Base-by-base conservation (phyloP, 1,284 basidiomycete species). In the Boletus semigastroideus region DNA sequence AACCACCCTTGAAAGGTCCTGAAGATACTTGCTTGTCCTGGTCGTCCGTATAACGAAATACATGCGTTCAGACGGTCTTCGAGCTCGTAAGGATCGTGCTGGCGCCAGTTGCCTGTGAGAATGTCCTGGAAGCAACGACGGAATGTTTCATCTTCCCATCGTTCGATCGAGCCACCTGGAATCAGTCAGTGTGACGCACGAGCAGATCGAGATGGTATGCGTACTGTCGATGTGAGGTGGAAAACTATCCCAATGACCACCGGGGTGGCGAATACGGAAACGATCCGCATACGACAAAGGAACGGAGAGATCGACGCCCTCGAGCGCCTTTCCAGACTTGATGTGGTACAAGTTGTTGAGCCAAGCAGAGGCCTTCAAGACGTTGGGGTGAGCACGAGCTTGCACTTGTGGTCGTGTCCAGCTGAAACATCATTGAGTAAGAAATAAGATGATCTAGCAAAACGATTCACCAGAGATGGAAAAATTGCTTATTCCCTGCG, bases 1-100 rank as follows among this genome's bases (percentile, higher is more conserved):
- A 86, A 67, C 86, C 86, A 87, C 28, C 88, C 89, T 66, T 94
- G 92, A 72, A 90, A 89, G 0, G 90, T 87, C 46, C 91, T 75
- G 71, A 93, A 92, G 5, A 94, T 81, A 34, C 73, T 82, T 9
- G 83, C 72, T 73, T 83, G 83, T 58, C 76, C 78, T 4, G 80
- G 77, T 14, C 83, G 67, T 33, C 78, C 74, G 63, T 89, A 87
- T 42, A 88, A 59, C 19, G 84, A 85, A 30, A 71, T 82, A 27
- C 78, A 70, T 2, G 84, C 86, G 42, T 81, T 68, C 40, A 90
- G 70, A n/a, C 86, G 78, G 31, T 78, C 77, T 45, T 77, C 76
- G 6, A 89, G 70, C 36, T 82, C 82, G 59, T 84, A 90, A 3
- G 88, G 82, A 67, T 92, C 84, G 63, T 91, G 85, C 28, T 78